These are phyloP conservation scores for Westerdykella sp. DNA, from an alignment of 2,329 filamentous ascomycete species.

Conservation along the genomic window DNA sequence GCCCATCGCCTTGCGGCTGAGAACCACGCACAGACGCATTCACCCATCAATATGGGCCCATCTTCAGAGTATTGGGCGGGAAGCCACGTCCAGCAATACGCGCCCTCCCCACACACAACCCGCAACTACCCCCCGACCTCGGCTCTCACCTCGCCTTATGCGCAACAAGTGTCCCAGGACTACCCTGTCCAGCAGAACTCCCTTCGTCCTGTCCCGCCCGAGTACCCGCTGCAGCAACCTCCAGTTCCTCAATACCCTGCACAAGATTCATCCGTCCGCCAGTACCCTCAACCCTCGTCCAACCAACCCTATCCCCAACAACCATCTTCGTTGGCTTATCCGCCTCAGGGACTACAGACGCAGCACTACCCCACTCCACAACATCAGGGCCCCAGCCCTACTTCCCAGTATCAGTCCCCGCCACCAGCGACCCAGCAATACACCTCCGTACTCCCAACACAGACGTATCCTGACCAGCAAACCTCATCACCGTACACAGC, in stretches of 20 bases:
- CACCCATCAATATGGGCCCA: constrained; percentile 23
- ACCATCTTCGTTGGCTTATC: constrained; percentile 15
- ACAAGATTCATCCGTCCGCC: too few relatives aligned
- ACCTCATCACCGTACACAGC: constrained; percentile 15
- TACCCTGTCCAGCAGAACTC: constrained; percentile 18
- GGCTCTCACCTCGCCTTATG: constrained; percentile 15
- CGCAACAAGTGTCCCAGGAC: constrained; percentile 17
- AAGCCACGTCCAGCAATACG: constrained; percentile 19
- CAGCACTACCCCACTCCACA: constrained; percentile 8
- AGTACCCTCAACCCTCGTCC: constrained; percentile 9
- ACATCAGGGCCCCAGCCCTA: constrained; percentile 9
- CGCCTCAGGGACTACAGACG: constrained; percentile 8
- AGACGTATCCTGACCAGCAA: constrained; percentile 16
- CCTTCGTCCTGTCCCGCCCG: not conserved
- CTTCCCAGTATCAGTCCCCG: constrained; percentile 11
- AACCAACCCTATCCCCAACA: constrained; percentile 13
- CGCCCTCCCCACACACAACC: constrained; percentile 18
- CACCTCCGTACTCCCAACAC: constrained; percentile 5
- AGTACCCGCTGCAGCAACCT: constrained; percentile 19
- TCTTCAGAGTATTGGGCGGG: constrained; percentile 29
- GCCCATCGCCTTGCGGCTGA: constrained; percentile 8
- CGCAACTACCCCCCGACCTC: constrained; percentile 23
- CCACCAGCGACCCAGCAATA: constrained; percentile 8
- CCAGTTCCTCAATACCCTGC: constrained; percentile 8
- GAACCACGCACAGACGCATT: constrained; percentile 21